Conservation (phyloP, 108 stramenopile species). For the Skeletonema costatum region DNA sequence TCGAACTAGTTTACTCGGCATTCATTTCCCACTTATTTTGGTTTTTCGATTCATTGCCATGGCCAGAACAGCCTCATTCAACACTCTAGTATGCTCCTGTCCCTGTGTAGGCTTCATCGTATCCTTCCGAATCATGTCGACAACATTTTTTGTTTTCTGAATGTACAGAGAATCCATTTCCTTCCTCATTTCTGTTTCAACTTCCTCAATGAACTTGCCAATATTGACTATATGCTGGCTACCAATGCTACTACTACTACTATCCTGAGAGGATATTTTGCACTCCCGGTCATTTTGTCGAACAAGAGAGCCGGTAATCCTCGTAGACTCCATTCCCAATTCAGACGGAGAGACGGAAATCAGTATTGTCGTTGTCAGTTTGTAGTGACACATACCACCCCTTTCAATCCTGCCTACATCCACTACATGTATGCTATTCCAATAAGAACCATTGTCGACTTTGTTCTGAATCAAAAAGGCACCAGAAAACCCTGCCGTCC, state of each 20-base stretch:
- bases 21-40: not conserved
- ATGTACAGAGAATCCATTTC: conserved; percentile 86
- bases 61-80: conserved; percentile 35
- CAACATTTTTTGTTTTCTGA: conserved; percentile 86
- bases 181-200: conserved; percentile 88
- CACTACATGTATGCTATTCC: conserved; percentile 94
- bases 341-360: conserved; percentile 47
- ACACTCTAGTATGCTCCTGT: conserved; percentile 27
- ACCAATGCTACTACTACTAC: not conserved
- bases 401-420: conserved; percentile 54
- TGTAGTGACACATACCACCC: conserved; percentile 50
- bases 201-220: conserved; percentile 92
- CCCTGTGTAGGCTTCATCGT: conserved; percentile 14
- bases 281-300: conserved; percentile 30
- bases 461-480: conserved; percentile 91
- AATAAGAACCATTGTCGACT: conserved; percentile 52
- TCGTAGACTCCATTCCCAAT: not conserved
- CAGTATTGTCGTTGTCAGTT: conserved; percentile 86
- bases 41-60: conserved; percentile 12
- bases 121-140: conserved; percentile 68
- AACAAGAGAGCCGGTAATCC: conserved; percentile 11
- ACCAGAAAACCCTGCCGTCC: conserved; percentile 58
- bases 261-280: not conserved
- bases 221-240: conserved; percentile 87
- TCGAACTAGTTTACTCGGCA: too few species aligned